phyloP scores from a whole-genome alignment of 352 stramenopile genomes.

The Globisporangium nagaii region DNA sequence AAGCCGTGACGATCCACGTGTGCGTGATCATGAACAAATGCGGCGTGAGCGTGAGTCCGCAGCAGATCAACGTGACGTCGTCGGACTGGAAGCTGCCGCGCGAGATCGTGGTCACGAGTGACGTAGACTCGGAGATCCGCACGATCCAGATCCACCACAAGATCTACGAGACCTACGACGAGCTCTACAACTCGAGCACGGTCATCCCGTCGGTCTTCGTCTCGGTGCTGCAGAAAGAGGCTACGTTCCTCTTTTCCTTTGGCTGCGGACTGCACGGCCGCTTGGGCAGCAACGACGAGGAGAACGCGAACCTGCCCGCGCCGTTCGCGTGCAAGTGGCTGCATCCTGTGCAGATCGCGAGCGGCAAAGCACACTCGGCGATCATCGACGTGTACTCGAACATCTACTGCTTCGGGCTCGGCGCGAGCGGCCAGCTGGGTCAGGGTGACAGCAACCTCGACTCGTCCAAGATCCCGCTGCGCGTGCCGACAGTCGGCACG shows the following conservation, averaged over 20 bases:
- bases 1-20: conserved; percentile 58
- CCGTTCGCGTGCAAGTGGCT: conserved; percentile 62
- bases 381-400: conserved; percentile 74
- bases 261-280: conserved; percentile 50
- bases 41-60: conserved; percentile 39
- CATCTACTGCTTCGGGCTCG: conserved; percentile 64
- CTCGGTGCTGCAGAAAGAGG: conserved; percentile 63
- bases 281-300: conserved; percentile 40
- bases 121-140: conserved; percentile 40
- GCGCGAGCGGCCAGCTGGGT: conserved; percentile 40
- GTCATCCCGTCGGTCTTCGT: conserved; percentile 62
- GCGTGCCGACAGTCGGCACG: conserved; percentile 33
- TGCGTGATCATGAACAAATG: conserved; percentile 59
- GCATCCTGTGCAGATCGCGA: conserved; percentile 61
- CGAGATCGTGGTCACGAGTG: conserved; percentile 36
- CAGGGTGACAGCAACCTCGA: conserved; percentile 54
- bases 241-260: conserved; percentile 69
- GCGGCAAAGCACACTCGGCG: conserved; percentile 58
- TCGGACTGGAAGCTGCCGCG: conserved; percentile 47
- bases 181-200: conserved; percentile 36
- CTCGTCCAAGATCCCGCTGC: conserved; percentile 46
- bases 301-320: conserved; percentile 39
- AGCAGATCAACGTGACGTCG: conserved; percentile 44
- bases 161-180: conserved; percentile 47
- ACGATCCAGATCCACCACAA: conserved; percentile 77